Evolutionary conservation across 306 rosid genomes (phyloP).

Genomic region (Dalbergia oliveri): DNA sequence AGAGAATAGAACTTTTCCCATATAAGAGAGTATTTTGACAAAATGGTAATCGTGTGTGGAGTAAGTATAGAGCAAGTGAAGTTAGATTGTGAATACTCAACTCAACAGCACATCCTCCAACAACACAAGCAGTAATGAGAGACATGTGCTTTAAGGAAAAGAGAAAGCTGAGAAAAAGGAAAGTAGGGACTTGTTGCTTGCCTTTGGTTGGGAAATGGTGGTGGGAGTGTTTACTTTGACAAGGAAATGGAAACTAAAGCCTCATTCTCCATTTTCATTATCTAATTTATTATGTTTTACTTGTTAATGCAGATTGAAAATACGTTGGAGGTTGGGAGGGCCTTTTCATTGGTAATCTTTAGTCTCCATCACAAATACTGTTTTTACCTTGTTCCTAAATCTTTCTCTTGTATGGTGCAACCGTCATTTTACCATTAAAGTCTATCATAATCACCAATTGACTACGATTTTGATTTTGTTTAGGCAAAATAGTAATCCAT

Average conservation of each 20-base stretch:
- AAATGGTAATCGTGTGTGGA: slow-evolving; percentile 46
- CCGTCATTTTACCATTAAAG: slow-evolving; percentile 40
- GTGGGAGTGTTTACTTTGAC: slow-evolving; percentile 54
- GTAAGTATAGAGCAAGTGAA: slow-evolving; percentile 62
- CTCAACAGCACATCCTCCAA: slow-evolving; percentile 44
- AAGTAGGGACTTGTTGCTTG: slow-evolving; percentile 63
- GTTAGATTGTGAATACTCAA: slow-evolving; percentile 55
- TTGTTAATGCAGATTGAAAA: slow-evolving; percentile 33
- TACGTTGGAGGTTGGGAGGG: slow-evolving; percentile 58
- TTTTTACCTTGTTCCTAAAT: slow-evolving; percentile 33
- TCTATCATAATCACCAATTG: slow-evolving; percentile 49
- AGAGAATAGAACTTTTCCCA: slow-evolving; percentile 14
- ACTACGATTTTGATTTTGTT: slow-evolving; percentile 44
- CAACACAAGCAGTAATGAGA: slow-evolving; percentile 44
- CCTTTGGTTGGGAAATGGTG: slow-evolving; percentile 48
- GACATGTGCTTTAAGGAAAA: slow-evolving; percentile 74
- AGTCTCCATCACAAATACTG: slow-evolving; percentile 33
- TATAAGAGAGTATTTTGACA: slow-evolving; percentile 41
- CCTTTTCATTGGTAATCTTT: slow-evolving; percentile 54
- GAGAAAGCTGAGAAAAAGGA: slow-evolving; percentile 56
- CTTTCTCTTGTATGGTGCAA: slow-evolving; percentile 45
- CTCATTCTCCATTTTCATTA: slow-evolving; percentile 16
- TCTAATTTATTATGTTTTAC: slow-evolving; percentile 24
- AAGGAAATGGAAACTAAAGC: slow-evolving; percentile 68
- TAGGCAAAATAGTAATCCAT: slow-evolving; percentile 33